A percentile compares a stretch with the other conserved stretches of the same genome.
Evolutionary conservation across 1,139 yeast species (phyloP).

Genomic region (Yamadazyma taylorii): DNA sequence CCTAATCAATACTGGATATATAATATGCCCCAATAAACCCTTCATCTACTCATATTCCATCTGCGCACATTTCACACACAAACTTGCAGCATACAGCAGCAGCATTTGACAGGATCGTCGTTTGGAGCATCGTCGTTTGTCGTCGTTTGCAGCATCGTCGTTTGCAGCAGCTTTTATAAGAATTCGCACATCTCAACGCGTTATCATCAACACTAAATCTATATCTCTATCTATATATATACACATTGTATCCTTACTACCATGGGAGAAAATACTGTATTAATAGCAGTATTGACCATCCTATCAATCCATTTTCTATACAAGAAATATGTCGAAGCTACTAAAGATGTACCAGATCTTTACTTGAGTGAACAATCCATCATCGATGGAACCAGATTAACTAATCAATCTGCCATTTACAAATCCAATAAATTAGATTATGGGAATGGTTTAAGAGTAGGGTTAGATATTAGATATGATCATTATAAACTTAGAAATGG

Average conservation of each 20-base stretch:
- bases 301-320: conserved; percentile 22
- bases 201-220: too few relatives aligned
- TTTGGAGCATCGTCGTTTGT: too few relatives aligned
- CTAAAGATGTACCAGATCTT: conserved; percentile 53
- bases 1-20: too few relatives aligned
- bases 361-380: conserved; percentile 63
- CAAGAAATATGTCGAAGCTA: conserved; percentile 24
- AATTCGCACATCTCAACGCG: too few relatives aligned
- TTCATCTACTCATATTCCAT: too few relatives aligned
- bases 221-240: neutral
- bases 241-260: too few relatives aligned
- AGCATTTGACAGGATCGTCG: too few relatives aligned
- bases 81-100: too few relatives aligned
- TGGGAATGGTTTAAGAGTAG: conserved; percentile 62
- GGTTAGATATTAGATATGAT: conserved; percentile 58
- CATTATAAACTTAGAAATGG: conserved; percentile 70
- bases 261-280: conserved; percentile 11
- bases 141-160: too few relatives aligned
- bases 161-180: too few relatives aligned
- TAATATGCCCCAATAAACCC: too few relatives aligned
- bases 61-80: too few relatives aligned
- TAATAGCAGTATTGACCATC: conserved; percentile 21
- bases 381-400: conserved; percentile 54
- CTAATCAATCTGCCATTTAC: conserved; percentile 62
- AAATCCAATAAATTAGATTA: conserved; percentile 64